These are phyloP conservation scores for Alopecurus myosuroides DNA, from an alignment of 176 grass and related monocot species.

Conservation along the genomic window DNA sequence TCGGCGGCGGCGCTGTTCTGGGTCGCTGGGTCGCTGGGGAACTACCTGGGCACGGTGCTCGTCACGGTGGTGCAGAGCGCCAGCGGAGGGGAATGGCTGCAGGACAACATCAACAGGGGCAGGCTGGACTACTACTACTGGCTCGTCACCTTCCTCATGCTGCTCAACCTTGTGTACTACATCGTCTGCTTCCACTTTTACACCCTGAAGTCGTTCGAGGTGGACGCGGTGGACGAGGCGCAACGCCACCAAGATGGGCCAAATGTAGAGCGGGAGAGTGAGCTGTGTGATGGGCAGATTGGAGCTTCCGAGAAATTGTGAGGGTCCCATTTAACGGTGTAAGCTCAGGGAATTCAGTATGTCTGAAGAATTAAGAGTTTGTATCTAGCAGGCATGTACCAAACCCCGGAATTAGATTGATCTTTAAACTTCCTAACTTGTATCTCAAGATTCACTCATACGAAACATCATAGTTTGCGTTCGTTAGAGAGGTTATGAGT, in stretches of 20 bases:
- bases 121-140: constrained; percentile 88
- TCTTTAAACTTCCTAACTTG: no score
- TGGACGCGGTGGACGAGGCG: constrained; percentile 6
- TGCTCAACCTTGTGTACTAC: constrained; percentile 68
- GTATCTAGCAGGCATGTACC: no score
- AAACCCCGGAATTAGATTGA: no score
- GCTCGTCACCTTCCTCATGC: constrained; percentile 63
- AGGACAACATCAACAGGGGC: constrained; percentile 80
- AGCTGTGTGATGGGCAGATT: background rate
- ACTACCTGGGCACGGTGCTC: constrained; percentile 78
- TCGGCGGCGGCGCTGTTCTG: constrained; percentile 76
- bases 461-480: no score
- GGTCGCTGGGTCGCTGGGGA: constrained; percentile 51
- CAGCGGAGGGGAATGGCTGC: constrained; percentile 62
- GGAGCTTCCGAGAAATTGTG: background rate
- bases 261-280: background rate
- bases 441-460: no score
- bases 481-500: no score
- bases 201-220: constrained; percentile 56
- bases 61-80: constrained; percentile 69
- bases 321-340: background rate
- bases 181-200: constrained; percentile 64
- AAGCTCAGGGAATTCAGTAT: background rate
- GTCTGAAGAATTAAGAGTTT: background rate
- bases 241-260: background rate